A percentile compares a stretch with the other conserved stretches of the same genome.
Conservation (phyloP, 2,329 filamentous ascomycete species). For the Paecilomyces fulvus region DNA sequence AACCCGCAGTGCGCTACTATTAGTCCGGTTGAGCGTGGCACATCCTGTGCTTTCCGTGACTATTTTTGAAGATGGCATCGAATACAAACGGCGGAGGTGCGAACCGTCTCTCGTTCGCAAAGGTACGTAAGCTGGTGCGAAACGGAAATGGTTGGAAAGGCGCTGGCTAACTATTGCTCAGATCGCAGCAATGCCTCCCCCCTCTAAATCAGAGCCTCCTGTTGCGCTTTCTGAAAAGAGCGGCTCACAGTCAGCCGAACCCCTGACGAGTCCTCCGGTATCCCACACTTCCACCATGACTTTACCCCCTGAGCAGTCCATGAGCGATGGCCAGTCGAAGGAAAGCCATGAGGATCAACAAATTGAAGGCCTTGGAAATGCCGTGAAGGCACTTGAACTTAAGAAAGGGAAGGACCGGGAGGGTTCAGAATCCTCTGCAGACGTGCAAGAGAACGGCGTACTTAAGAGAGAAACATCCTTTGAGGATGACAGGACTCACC, state of each 20-base stretch:
- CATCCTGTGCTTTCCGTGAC: constrained; percentile 3
- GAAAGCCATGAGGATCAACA: constrained; percentile 13
- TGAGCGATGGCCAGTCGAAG: constrained; percentile 10
- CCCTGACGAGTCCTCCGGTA: constrained; percentile 8
- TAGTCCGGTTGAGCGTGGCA: constrained; percentile 6
- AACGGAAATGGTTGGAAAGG: constrained; percentile 3
- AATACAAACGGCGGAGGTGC: constrained; percentile 19
- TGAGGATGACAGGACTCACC: constrained; percentile 41
- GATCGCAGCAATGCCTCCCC: constrained; percentile 37
- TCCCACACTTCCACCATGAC: constrained; percentile 11
- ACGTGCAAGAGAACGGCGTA: constrained; percentile 19
- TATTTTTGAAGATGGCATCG: constrained; percentile 23
- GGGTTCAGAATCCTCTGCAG: constrained; percentile 17
- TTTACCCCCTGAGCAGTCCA: constrained; percentile 11
- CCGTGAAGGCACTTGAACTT: constrained; percentile 26
- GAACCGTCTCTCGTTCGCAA: constrained; percentile 60
- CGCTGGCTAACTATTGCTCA: constrained; percentile 16
- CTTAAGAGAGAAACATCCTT: constrained; percentile 30
- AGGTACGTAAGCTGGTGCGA: constrained; percentile 43
- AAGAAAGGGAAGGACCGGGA: constrained; percentile 18
- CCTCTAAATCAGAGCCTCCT: constrained; percentile 18
- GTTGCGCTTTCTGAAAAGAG: constrained; percentile 18
- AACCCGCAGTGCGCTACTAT: constrained; percentile 11
- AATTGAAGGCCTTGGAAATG: constrained; percentile 23
- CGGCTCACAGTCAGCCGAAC: constrained; percentile 12